Evolutionary conservation across 805 yeast species (phyloP), one percentile per base, ranked within the genome.

Genomic region (Zygosaccharomyces bisporus): DNA sequence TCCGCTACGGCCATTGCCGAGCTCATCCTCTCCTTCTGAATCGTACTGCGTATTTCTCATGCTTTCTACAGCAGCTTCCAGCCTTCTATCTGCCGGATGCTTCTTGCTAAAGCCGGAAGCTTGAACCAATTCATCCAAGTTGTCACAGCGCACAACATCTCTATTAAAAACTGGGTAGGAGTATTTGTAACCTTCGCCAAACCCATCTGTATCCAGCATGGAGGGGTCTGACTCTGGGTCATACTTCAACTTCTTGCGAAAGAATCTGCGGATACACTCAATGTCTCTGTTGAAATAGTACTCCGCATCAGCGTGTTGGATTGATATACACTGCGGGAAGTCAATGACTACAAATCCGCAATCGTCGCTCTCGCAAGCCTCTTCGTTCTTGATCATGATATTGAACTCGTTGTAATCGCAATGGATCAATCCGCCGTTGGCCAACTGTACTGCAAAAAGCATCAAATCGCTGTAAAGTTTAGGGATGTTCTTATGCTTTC

Each of bases 371-470:
- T 37, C 20, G 14, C 10, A 18, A 14, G 72, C 59, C 32, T 63
- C 71, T 35, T 76, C 77, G 24, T 77, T 72, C 50, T 84, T 84
- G 32, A 85, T 73, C 77, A 93, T 87, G 54, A 93, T 88, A 64
- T 93, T 93, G 67, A 93, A 93, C 68, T 93, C 99, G 65, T 93
- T 93, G 70, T 82, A 93, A 71, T 93, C 99, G 74, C 99, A 91
- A 67, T 93, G 99, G 43, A 93, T 89, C 44, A 93, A 73, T 1
- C 99, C 99, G 54, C 83, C 78, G 57, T 85, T 82, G 4, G 86
- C 99, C 42, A 93, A 70, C 49, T 80, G 76, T 10, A 90, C 95
- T 16, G 86, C 82, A 59, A 93, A 90, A 45, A 73, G 70, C 98
- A 93, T 91, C 58, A 93, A 71, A 44, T 87, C 83, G 21, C 88